Evolutionary conservation across 2,329 filamentous ascomycete species (phyloP), one percentile per base, ranked within the genome.

Genomic region (Neofusicoccum umdonicola): DNA sequence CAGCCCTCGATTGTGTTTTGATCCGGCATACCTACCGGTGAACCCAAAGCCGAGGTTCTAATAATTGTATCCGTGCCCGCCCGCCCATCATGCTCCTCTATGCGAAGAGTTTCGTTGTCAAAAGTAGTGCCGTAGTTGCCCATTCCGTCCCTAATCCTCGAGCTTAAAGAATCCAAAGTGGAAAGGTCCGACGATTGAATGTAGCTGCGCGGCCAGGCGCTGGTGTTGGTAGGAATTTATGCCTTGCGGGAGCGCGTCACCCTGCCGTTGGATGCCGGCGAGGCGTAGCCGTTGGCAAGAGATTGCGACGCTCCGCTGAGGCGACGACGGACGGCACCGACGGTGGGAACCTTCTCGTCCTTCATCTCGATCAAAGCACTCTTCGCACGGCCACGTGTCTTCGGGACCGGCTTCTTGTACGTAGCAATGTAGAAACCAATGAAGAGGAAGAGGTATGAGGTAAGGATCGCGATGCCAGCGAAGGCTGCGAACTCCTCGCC

Each of bases 371-470:
- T 91, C 60, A 95, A 81, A 66, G 88, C 87, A 84, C 94, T 95
- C 80, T 91, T 93, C 73, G 91, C 91, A 72, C 89, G 93, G 73
- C 85, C 84, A 85, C 87, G 78, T 66, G 81, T 80, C 84, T 93
- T 94, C 76, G 87, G 87, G 78, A 88, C 87, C 67, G 90, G 88
- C 84, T 92, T 93, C 83, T 90, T 91, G 84, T 99, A 99, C 67
- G 94, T 99, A 70, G 93, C 93, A 71, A 96, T 86, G 86, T 98
- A 99, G 89, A 99, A 99, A 60, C 90, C 94, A 82, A 99, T 97
- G 88, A 99, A 99, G 71, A 99, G 91, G 68, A 98, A 86, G 66
- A 99, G 88, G 87, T 98, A 99, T 37, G 92, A 96, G 81, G 88
- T 93, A 76, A 99, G 84, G 73, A 97, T 96, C 70, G 85, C 91